phyloP scores from a whole-genome alignment of 2,329 filamentous ascomycete species.

The Fusarium vanettenii region DNA sequence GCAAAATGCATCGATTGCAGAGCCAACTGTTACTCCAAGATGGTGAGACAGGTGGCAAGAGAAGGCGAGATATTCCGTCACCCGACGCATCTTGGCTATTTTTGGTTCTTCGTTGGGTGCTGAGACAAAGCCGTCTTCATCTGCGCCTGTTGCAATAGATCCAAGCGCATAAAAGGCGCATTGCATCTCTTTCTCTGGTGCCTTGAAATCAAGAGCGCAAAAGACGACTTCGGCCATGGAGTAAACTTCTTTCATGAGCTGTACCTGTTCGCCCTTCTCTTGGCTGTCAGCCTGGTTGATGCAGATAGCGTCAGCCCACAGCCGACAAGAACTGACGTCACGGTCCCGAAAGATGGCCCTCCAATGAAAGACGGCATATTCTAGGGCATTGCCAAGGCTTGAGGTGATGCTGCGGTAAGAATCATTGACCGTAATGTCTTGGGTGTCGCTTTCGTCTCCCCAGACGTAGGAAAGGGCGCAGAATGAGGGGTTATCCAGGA shows the following conservation, averaged over 20 bases:
- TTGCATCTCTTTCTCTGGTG: background rate
- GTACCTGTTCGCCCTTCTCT: constrained; percentile 1
- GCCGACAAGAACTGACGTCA: background rate
- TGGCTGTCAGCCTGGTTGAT: constrained; percentile 2
- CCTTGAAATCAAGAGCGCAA: background rate
- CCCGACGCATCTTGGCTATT: background rate
- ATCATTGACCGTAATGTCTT: background rate
- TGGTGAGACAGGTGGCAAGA: background rate
- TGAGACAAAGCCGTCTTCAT: background rate
- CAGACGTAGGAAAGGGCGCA: constrained; percentile 5
- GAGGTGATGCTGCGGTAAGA: background rate
- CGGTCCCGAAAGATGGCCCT: background rate
- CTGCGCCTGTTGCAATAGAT: background rate
- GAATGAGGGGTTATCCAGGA: background rate
- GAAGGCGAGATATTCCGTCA: background rate
- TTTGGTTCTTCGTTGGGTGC: background rate
- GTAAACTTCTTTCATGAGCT: constrained; percentile 1
- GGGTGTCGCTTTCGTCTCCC: background rate
- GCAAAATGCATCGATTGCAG: background rate
- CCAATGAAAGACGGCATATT: background rate
- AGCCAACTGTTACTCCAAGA: background rate
- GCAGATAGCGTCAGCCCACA: constrained; percentile 14
- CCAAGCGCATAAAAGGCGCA: background rate
- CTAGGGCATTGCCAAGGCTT: background rate
- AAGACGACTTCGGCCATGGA: background rate